Conservation (phyloP, 225 moss, liverwort and hornwort genomes). For the Lunularia cruciata region DNA sequence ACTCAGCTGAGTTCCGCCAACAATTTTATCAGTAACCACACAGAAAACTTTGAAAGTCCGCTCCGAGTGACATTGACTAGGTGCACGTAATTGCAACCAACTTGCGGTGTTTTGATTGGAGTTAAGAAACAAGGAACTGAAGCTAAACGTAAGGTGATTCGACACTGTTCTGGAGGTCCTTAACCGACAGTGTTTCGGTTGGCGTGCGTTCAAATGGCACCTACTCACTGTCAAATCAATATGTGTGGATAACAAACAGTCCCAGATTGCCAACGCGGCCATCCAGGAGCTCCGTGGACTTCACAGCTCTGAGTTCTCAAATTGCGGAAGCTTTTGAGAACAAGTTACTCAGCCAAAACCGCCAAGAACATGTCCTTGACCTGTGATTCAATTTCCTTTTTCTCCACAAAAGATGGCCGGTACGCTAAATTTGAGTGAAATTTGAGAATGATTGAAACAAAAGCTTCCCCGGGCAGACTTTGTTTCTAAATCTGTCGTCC, state of each 20-base stretch:
- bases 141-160: background rate
- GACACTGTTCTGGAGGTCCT: background rate
- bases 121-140: slow-evolving; percentile 8
- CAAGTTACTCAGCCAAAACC: no score
- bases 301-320: no score
- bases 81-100: slow-evolving; percentile 15
- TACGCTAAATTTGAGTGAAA: no score
- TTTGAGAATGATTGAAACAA: no score
- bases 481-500: no score
- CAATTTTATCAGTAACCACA: slow-evolving; percentile 37
- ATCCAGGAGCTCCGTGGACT: slow-evolving; percentile 24
- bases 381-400: no score
- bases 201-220: background rate
- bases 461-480: no score
- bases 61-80: background rate
- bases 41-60: slow-evolving; percentile 23
- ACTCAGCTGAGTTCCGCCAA: slow-evolving; percentile 36
- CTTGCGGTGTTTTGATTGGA: slow-evolving; percentile 2
- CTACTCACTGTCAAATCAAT: slow-evolving; percentile 10
- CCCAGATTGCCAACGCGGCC: slow-evolving; percentile 41
- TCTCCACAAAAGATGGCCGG: no score
- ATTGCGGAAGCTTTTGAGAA: no score
- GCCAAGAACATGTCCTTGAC: no score
- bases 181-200: background rate
- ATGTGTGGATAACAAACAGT: background rate